Evolutionary conservation across 768 basidiomycete genomes (phyloP).

Genomic region (Omphalotus guepiniiformis): DNA sequence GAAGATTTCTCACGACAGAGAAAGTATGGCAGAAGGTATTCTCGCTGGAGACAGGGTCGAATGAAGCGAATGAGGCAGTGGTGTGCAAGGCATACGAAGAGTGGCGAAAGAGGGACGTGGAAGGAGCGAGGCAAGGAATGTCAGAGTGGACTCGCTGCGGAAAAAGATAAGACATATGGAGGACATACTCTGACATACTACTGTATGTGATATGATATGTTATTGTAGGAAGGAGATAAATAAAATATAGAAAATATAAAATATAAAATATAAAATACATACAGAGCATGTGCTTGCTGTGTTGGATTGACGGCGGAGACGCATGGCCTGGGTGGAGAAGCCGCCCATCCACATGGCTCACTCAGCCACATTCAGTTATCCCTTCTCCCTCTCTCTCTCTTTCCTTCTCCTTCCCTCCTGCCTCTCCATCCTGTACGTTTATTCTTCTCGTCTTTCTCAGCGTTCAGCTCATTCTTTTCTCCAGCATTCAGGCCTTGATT

Average conservation of each 20-base stretch:
- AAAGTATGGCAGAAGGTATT: constrained; percentile 43
- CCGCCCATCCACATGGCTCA: constrained; percentile 6
- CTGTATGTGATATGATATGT: too few species aligned
- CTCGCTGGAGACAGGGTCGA: constrained; percentile 20
- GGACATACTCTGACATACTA: too few species aligned
- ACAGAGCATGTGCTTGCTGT: too few species aligned
- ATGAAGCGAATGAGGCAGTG: constrained; percentile 19
- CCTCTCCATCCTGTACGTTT: constrained; percentile 15
- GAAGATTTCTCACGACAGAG: constrained; percentile 37
- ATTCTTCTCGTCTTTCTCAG: constrained; percentile 19
- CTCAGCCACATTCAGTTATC: constrained; percentile 18
- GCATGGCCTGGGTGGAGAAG: constrained; percentile 6
- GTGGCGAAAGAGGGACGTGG: constrained; percentile 37
- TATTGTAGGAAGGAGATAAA: too few species aligned
- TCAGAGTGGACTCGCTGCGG: constrained; percentile 37
- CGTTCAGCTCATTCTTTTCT: constrained; percentile 20
- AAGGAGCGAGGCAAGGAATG: constrained; percentile 39
- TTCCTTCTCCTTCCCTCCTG: constrained; percentile 21
- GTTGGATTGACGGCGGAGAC: constrained; percentile 28
- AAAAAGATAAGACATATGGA: too few species aligned
- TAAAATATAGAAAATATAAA: too few species aligned
- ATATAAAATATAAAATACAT: too few species aligned
- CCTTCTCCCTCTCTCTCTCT: constrained; percentile 16
- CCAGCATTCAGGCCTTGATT: constrained; percentile 17
- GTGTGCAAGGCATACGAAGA: constrained; percentile 34